Percentiles rank a stretch among this genome's conserved stretches.
Evolutionary conservation across 345 rosid species (phyloP).

Genomic region (Hypericum androsaemum): DNA sequence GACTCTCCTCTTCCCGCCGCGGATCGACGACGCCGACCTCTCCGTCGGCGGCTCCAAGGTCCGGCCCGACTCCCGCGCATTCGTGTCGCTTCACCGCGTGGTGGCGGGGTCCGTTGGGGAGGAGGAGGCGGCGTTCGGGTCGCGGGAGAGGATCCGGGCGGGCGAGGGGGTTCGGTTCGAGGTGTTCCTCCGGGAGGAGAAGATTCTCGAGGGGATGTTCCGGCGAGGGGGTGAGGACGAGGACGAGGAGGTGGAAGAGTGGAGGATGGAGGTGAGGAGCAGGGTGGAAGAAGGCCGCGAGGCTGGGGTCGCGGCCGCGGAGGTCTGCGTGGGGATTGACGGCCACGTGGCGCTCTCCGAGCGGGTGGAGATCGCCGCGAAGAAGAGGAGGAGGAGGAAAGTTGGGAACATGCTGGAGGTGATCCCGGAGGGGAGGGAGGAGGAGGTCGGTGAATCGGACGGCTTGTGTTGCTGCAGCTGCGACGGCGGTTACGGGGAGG

Average conservation of each 20-base stretch:
- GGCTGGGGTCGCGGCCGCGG: conserved; percentile 20
- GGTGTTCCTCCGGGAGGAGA: conserved; percentile 53
- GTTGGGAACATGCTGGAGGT: conserved; percentile 34
- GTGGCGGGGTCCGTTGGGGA: conserved; percentile 18
- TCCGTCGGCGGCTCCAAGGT: conserved; percentile 45
- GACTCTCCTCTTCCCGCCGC: conserved; percentile 61
- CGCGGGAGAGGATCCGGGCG: conserved; percentile 47
- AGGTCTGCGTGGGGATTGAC: conserved; percentile 53
- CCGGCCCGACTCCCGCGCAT: conserved; percentile 52
- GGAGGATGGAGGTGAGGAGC: conserved; percentile 55
- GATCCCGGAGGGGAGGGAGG: conserved; percentile 66
- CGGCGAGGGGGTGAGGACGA: conserved; percentile 30
- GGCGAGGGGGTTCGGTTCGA: conserved; percentile 62
- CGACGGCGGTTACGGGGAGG: too few relatives aligned
- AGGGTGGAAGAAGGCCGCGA: conserved; percentile 21
- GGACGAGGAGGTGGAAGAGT: conserved; percentile 10
- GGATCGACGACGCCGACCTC: conserved; percentile 43
- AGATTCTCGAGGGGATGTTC: conserved; percentile 46
- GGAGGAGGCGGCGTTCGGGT: conserved; percentile 40
- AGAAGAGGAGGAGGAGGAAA: conserved; percentile 15
- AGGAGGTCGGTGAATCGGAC: neutral
- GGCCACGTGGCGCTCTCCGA: conserved; percentile 40
- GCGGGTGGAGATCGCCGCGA: conserved; percentile 34
- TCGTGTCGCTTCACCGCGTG: conserved; percentile 53
- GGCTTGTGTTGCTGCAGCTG: too few relatives aligned